Percentiles rank a stretch among this genome's conserved stretches.
Conservation (phyloP, 345 rosid genomes). For the Salix exigua region DNA sequence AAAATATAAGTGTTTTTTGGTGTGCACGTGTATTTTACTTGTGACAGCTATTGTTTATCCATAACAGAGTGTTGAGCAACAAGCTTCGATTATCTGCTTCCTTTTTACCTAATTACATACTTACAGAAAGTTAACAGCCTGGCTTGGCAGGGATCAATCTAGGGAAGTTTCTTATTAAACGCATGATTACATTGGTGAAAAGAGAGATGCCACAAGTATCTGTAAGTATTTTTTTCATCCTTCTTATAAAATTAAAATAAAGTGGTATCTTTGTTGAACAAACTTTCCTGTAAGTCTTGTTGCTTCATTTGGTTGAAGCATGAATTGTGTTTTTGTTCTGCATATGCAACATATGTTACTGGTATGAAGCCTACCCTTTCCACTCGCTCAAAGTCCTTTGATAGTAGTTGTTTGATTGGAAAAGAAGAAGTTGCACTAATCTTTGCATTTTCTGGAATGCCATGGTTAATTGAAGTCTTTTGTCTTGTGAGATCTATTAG, state of each 20-base stretch:
- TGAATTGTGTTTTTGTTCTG: not conserved
- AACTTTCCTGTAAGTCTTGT: not conserved
- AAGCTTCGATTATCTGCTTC: not conserved
- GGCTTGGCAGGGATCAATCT: conserved; percentile 97
- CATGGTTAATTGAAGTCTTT: not conserved
- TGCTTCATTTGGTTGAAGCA: not conserved
- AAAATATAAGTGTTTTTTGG: not conserved
- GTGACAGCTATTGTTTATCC: not conserved
- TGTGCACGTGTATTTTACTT: not conserved
- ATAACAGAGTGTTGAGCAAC: not conserved
- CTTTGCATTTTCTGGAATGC: not conserved
- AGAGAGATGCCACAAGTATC: conserved; percentile 83
- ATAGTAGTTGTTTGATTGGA: not conserved
- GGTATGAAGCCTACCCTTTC: not conserved
- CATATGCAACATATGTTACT: too few species aligned
- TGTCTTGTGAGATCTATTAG: not conserved
- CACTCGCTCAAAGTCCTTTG: not conserved
- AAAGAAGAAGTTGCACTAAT: not conserved
- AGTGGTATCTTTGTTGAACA: not conserved
- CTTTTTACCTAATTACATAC: conserved; percentile 12
- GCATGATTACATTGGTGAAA: conserved; percentile 79
- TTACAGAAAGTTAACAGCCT: conserved; percentile 58
- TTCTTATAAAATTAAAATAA: not conserved
- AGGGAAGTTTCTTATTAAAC: conserved; percentile 89
- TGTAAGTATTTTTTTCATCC: conserved; percentile 45